Evolutionary conservation across 208 protist species (phyloP).

Genomic region (Acanthamoeba royreba): DNA sequence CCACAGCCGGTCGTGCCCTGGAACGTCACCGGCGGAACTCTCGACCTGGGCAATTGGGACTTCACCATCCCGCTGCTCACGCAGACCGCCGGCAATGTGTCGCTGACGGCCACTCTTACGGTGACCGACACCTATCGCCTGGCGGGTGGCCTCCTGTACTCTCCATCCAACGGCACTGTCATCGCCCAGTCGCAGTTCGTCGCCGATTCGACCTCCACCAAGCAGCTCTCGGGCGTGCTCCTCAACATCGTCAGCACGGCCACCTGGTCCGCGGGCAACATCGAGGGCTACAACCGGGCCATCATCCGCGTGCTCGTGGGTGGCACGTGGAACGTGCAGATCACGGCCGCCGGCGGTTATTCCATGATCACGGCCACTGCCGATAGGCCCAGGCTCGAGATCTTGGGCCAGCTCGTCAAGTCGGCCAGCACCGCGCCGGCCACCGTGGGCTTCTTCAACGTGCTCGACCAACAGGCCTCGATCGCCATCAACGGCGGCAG

Average conservation of each 20-base stretch:
- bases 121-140: slow-evolving; percentile 1
- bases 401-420: background rate
- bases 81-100: background rate
- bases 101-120: background rate
- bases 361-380: background rate
- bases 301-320: background rate
- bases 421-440: background rate
- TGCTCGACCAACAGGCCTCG: background rate
- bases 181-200: background rate
- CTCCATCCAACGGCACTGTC: background rate
- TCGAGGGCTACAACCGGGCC: background rate
- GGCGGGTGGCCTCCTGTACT: background rate
- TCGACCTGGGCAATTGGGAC: slow-evolving; percentile 26
- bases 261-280: background rate
- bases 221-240: background rate
- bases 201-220: background rate
- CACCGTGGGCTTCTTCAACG: background rate
- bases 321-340: slow-evolving; percentile 1
- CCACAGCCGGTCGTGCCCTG: background rate
- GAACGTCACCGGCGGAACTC: background rate
- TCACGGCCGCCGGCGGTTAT: background rate
- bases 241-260: background rate
- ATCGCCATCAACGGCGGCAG: background rate
- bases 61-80: slow-evolving; percentile 21
- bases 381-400: background rate